These are phyloP conservation scores for barrel medic (Medicago truncatula) DNA, from an alignment of 306 rosid species.

Conservation along the genomic window DNA sequence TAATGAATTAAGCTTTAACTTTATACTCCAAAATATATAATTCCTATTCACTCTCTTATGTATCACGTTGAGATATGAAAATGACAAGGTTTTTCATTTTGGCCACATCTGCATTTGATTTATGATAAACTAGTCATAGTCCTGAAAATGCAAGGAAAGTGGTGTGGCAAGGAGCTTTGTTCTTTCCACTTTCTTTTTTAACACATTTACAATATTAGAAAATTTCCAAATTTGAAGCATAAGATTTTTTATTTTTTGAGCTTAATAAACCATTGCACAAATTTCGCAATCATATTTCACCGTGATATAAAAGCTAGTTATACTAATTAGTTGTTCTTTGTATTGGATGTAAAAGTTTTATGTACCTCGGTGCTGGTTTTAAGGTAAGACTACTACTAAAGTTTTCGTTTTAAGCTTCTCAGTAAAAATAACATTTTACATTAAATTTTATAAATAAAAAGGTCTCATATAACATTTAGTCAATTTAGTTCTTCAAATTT, in stretches of 20 bases:
- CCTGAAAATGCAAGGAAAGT: conserved; percentile 26
- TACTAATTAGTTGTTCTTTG: too few species aligned
- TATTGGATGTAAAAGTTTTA: too few species aligned
- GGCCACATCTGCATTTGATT: conserved; percentile 39
- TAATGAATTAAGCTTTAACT: conserved; percentile 40
- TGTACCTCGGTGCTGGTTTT: too few species aligned
- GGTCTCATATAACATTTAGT: too few species aligned
- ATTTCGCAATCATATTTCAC: background rate
- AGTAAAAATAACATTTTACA: too few species aligned
- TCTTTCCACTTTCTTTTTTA: conserved; percentile 36
- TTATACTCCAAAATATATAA: conserved; percentile 28
- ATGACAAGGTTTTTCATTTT: conserved; percentile 48
- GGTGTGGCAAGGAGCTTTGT: conserved; percentile 10
- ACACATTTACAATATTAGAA: conserved; percentile 35
- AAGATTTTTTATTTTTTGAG: background rate
- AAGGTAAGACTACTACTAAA: too few species aligned
- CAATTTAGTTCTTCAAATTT: too few species aligned
- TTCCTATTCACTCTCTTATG: conserved; percentile 37
- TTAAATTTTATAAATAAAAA: too few species aligned
- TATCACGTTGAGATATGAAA: conserved; percentile 49
- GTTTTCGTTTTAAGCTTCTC: too few species aligned
- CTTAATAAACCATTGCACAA: background rate
- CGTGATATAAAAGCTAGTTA: background rate
- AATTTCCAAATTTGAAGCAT: conserved; percentile 38
- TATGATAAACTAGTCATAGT: conserved; percentile 41